phyloP scores from a whole-genome alignment of 306 rosid genomes.

The Vicia faba region DNA sequence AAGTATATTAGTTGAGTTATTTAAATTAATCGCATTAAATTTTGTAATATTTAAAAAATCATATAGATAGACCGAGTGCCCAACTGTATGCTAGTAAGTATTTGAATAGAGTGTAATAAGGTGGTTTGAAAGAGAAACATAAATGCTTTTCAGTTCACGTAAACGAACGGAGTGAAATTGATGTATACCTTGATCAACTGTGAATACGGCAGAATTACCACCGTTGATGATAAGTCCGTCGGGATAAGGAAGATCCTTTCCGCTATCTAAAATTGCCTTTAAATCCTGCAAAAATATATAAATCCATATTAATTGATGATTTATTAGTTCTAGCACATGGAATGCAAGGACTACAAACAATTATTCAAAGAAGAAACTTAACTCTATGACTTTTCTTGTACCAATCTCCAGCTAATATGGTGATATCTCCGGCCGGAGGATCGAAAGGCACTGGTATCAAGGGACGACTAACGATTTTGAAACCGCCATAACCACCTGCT shows the following conservation, averaged over 20 bases:
- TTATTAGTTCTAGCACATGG: background rate
- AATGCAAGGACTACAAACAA: too few relatives aligned
- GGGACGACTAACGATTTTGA: constrained; percentile 70
- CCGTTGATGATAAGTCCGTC: constrained; percentile 89
- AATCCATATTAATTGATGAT: background rate
- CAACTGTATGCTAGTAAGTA: background rate
- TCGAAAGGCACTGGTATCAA: constrained; percentile 77
- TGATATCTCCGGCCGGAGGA: constrained; percentile 78
- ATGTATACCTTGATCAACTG: constrained; percentile 75
- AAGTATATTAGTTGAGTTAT: background rate
- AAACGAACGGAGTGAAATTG: background rate
- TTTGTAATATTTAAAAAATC: background rate
- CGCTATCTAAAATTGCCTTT: constrained; percentile 75
- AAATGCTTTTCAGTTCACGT: too few relatives aligned
- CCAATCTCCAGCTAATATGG: constrained; percentile 84
- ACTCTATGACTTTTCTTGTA: constrained; percentile 77
- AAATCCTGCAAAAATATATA: constrained; percentile 56
- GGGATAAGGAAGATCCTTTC: constrained; percentile 78
- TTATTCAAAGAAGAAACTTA: constrained; percentile 38
- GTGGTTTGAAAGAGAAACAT: too few relatives aligned
- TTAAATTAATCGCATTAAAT: background rate
- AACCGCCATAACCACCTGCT: constrained; percentile 82
- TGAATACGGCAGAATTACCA: constrained; percentile 60
- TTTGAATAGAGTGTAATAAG: background rate
- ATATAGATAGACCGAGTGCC: background rate